Conservation (phyloP, 78 protist genomes). For the Tieghemostelium lacteum region DNA sequence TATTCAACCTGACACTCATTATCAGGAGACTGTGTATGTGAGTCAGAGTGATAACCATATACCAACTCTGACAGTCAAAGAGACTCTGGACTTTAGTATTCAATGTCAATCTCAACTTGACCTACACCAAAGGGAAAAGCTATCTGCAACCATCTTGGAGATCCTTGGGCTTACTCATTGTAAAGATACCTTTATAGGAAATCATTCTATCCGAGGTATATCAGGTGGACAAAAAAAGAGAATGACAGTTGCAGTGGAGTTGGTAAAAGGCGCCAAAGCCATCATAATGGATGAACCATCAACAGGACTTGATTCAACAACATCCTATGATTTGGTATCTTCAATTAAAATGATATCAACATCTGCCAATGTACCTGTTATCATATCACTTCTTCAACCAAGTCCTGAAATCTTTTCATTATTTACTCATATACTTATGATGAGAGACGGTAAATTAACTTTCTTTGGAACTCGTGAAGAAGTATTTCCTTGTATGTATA, state of each 20-base stretch:
- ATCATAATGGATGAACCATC: constrained; percentile 74
- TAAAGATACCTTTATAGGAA: constrained; percentile 85
- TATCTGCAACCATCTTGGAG: neutral
- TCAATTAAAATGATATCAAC: constrained; percentile 38
- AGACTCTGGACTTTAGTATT: constrained; percentile 63
- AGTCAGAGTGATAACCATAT: constrained; percentile 52
- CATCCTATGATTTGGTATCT: constrained; percentile 27
- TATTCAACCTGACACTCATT: constrained; percentile 28
- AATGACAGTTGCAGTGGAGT: constrained; percentile 85
- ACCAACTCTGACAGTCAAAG: constrained; percentile 71
- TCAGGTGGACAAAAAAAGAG: constrained; percentile 95
- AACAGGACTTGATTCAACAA: constrained; percentile 74
- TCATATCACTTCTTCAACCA: constrained; percentile 68
- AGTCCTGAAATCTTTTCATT: constrained; percentile 62
- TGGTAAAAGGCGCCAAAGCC: constrained; percentile 80
- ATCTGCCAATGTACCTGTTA: constrained; percentile 43
- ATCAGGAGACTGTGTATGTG: constrained; percentile 18
- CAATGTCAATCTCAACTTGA: constrained; percentile 58
- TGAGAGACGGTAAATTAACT: constrained; percentile 40
- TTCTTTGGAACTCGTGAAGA: constrained; percentile 49
- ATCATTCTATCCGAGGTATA: constrained; percentile 87
- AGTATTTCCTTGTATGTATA: constrained; percentile 10
- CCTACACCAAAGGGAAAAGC: constrained; percentile 2
- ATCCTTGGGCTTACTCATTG: constrained; percentile 85
- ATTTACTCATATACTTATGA: constrained; percentile 47